Evolutionary conservation across 2,329 filamentous ascomycete genomes (phyloP).

Genomic region (Boeremia lycopersici): DNA sequence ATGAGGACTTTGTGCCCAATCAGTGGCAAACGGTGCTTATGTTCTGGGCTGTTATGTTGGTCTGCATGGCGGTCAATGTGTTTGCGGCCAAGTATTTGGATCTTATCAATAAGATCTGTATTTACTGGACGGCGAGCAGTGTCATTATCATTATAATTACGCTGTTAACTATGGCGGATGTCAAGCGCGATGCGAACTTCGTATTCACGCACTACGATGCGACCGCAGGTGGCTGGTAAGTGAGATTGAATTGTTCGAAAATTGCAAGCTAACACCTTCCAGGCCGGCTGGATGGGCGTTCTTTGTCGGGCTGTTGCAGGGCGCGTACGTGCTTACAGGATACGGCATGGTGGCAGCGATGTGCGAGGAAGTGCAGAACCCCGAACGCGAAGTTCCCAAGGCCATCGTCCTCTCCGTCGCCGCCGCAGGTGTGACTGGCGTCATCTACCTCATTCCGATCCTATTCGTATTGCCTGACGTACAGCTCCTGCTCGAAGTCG

Average conservation of each 20-base stretch:
- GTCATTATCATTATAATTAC: constrained; percentile 73
- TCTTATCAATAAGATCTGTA: constrained; percentile 74
- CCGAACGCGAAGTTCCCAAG: constrained; percentile 71
- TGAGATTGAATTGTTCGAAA: background rate
- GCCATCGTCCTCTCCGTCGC: constrained; percentile 73
- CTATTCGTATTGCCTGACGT: constrained; percentile 77
- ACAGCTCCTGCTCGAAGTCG: constrained; percentile 65
- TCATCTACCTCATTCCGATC: constrained; percentile 73
- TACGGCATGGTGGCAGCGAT: constrained; percentile 75
- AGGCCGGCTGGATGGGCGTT: constrained; percentile 73
- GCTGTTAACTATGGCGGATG: constrained; percentile 65
- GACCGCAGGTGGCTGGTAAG: constrained; percentile 65
- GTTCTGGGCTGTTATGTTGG: constrained; percentile 73
- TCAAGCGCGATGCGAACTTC: constrained; percentile 64
- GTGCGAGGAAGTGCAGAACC: constrained; percentile 75
- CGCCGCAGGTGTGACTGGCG: constrained; percentile 68
- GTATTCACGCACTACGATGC: constrained; percentile 74
- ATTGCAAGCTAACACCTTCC: background rate
- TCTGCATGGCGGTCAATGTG: constrained; percentile 69
- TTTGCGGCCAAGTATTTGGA: constrained; percentile 68
- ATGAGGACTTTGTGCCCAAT: constrained; percentile 71
- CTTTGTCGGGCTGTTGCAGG: constrained; percentile 73
- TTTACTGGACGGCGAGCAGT: constrained; percentile 71
- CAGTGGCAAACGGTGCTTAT: constrained; percentile 72
- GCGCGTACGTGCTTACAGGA: constrained; percentile 65